phyloP scores from a whole-genome alignment of 805 yeast species.

The Yarrowia deformans region DNA sequence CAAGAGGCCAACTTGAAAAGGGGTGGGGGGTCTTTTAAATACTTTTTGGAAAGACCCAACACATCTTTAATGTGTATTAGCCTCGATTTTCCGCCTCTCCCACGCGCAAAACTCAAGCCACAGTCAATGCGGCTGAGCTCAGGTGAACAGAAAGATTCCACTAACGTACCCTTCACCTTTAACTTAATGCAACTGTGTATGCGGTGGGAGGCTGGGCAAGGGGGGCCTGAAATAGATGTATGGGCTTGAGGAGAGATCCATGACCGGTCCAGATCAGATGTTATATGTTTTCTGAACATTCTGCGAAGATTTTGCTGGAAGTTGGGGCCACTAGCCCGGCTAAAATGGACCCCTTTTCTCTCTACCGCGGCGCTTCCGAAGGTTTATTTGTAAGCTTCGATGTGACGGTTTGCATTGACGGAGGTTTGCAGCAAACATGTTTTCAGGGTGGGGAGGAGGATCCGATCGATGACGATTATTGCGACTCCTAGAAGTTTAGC shows the following conservation, averaged over 20 bases:
- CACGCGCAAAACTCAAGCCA: not conserved
- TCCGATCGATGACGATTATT: too few species aligned
- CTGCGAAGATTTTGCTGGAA: too few species aligned
- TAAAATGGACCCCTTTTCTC: not conserved
- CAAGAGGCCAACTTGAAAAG: too few species aligned
- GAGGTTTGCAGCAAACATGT: constrained; percentile 24
- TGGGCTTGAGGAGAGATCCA: not conserved
- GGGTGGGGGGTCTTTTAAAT: too few species aligned
- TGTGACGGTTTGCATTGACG: not conserved
- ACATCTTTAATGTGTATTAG: too few species aligned
- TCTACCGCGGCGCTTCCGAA: constrained; percentile 15
- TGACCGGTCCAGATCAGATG: too few species aligned
- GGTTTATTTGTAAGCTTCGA: constrained; percentile 13
- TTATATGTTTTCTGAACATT: too few species aligned
- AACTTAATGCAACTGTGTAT: constrained; percentile 3
- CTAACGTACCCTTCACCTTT: constrained; percentile 17
- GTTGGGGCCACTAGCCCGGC: not conserved
- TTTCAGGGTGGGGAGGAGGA: not conserved
- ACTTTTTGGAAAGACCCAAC: too few species aligned
- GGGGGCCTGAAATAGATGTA: not conserved
- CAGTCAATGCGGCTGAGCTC: constrained; percentile 4
- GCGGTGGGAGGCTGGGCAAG: not conserved
- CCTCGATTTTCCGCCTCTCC: too few species aligned
- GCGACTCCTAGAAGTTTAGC: too few species aligned
- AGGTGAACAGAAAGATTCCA: not conserved